A percentile compares a stretch with the other conserved stretches of the same genome.
Evolutionary conservation across 2,329 filamentous ascomycete species (phyloP).

Genomic region (Pseudofabraea citricarpa): DNA sequence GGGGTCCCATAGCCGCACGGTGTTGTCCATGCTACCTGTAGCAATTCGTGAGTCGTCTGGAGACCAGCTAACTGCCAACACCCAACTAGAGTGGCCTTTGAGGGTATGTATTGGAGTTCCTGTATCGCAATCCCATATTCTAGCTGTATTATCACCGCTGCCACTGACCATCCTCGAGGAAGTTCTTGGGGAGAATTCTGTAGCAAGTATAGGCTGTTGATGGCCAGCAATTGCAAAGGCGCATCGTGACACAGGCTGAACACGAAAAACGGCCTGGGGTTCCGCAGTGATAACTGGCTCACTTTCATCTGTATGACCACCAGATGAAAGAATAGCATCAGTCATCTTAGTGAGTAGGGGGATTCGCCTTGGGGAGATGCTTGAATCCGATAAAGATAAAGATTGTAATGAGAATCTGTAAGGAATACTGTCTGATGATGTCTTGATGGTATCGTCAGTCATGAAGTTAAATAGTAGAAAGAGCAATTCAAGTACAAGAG

Average conservation of each 20-base stretch:
- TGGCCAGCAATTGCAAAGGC: conserved; percentile 86
- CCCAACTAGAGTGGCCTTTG: conserved; percentile 85
- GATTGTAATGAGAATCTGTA: too few species aligned
- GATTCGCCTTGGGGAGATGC: too few species aligned
- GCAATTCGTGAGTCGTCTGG: conserved; percentile 78
- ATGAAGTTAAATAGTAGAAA: not conserved
- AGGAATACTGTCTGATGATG: conserved; percentile 56
- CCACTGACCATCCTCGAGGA: conserved; percentile 80
- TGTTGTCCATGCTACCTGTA: conserved; percentile 90
- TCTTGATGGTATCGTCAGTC: conserved; percentile 26
- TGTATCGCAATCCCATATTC: conserved; percentile 93
- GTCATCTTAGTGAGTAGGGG: too few species aligned
- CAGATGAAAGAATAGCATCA: too few species aligned
- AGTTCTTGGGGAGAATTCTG: conserved; percentile 76
- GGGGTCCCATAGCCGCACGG: conserved; percentile 84
- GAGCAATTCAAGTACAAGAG: not conserved
- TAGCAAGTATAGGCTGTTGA: conserved; percentile 82
- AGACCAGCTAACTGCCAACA: conserved; percentile 81
- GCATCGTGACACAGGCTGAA: conserved; percentile 86
- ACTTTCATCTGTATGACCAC: too few species aligned
- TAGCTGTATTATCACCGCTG: conserved; percentile 83
- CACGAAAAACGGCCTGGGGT: conserved; percentile 90
- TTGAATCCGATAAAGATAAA: too few species aligned
- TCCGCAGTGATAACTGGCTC: conserved; percentile 56
- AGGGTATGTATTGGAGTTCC: conserved; percentile 84